Evolutionary conservation across 306 rosid species (phyloP), one percentile per base, ranked within the genome.

Genomic region (Sesbania bispinosa): DNA sequence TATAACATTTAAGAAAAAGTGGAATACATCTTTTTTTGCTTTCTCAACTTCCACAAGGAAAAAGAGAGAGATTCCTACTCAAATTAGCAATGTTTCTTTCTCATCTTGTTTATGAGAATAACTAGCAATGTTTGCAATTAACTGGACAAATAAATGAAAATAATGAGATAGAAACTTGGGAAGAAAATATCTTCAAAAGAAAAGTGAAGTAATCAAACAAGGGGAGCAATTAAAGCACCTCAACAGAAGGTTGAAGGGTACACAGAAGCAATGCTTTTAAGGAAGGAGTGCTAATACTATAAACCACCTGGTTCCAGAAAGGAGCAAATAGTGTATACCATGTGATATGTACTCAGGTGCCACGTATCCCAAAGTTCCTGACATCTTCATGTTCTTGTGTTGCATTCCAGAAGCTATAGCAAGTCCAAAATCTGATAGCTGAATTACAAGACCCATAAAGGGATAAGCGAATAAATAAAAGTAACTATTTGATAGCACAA

Each of bases 351-450:
- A 93, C 70, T 93, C 97, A 0, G 98, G 96, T 48, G 98, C 95
- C 15, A 86, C 86, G 48, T 88, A 87, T 32, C 88, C 89, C 73
- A 79, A 78, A 71, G 90, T 81, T 85, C 90, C 97, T 0, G 97
- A 84, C 77, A 90, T 87, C 81, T 77, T 83, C 63, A 89, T 50
- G 79, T 80, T 86, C 69, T 89, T 84, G 66, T 86, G 82, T 75
- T 90, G 90, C 65, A 75, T 18, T 19, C 94, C 92, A 60, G 85
- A 89, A 59, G 87, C 82, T 42, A 84, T 76, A 41, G 90, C 87
- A 71, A 86, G 84, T 76, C 90, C 97, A 77, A 90, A 90, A 84
- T 90, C 86, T 58, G 96, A 90, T 68, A 93, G 82, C 98, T 90
- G 92, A 77, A 84, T 71, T 71, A 53, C 38, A 82, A 85, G 86